phyloP scores from a whole-genome alignment of 441 rosid genomes.

The Arabidopsis hybrid region DNA sequence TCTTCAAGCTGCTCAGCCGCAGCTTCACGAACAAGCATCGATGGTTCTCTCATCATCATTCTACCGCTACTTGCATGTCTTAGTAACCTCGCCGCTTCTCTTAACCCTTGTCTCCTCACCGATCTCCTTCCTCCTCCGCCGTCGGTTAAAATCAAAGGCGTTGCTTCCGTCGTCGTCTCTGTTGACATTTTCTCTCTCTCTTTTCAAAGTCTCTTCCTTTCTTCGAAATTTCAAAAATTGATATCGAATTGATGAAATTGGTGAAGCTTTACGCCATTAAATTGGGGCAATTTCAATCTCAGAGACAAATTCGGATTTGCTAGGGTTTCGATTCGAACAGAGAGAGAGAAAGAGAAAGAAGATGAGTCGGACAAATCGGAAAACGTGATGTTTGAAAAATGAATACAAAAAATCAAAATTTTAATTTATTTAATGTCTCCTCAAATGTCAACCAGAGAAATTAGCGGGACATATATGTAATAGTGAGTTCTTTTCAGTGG shows the following conservation, averaged over 20 bases:
- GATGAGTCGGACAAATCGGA: conserved; percentile 31
- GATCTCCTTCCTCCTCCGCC: conserved; percentile 48
- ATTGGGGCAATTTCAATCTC: conserved; percentile 25
- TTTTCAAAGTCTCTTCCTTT: conserved; percentile 2
- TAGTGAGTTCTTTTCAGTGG: background rate
- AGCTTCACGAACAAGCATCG: conserved; percentile 88
- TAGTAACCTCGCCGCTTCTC: conserved; percentile 89
- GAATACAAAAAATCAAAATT: background rate
- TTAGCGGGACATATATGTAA: background rate
- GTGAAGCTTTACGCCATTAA: conserved; percentile 33
- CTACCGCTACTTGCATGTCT: conserved; percentile 91
- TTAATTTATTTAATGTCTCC: background rate
- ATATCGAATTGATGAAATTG: conserved; percentile 6
- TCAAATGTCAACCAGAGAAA: background rate
- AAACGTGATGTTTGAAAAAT: conserved; percentile 19
- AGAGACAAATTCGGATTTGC: conserved; percentile 29
- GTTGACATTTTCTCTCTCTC: conserved; percentile 40
- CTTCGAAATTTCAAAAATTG: background rate
- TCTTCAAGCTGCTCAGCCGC: conserved; percentile 99
- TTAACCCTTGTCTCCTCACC: conserved; percentile 66
- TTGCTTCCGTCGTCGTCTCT: conserved; percentile 40
- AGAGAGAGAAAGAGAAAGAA: conserved; percentile 6
- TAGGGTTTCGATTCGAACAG: conserved; percentile 42
- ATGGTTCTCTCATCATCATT: conserved; percentile 86
- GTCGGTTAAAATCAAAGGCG: conserved; percentile 32